Evolutionary conservation across 2,329 filamentous ascomycete genomes (phyloP).

Genomic region (Pseudogymnoascus sp.): DNA sequence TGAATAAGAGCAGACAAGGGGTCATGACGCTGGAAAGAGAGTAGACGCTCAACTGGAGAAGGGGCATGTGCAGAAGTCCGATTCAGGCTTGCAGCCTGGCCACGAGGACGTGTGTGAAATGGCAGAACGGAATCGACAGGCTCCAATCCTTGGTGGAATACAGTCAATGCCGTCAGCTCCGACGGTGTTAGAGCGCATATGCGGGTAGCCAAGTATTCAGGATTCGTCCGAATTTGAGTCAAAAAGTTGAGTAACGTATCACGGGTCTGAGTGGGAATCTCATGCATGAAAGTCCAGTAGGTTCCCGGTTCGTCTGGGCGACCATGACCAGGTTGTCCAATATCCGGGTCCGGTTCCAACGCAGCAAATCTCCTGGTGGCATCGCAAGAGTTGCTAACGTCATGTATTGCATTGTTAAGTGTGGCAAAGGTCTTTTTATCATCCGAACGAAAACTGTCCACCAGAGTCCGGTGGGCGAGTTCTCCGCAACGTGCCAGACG

Average conservation of each 20-base stretch:
- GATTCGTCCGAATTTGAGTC: conserved; percentile 74
- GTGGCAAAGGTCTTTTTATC: conserved; percentile 71
- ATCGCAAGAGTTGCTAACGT: conserved; percentile 71
- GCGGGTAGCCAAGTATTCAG: conserved; percentile 78
- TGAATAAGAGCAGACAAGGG: conserved; percentile 78
- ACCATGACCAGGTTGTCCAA: conserved; percentile 29
- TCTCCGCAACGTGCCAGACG: conserved; percentile 69
- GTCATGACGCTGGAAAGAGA: conserved; percentile 85
- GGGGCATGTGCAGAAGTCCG: conserved; percentile 40
- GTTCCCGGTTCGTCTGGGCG: conserved; percentile 36
- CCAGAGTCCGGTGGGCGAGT: conserved; percentile 66
- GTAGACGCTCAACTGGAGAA: conserved; percentile 70
- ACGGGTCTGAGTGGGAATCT: conserved; percentile 68
- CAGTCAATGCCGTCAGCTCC: conserved; percentile 71
- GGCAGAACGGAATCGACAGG: conserved; percentile 77
- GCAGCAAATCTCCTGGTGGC: conserved; percentile 64
- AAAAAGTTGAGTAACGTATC: conserved; percentile 74
- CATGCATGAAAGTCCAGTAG: conserved; percentile 55
- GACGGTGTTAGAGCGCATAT: conserved; percentile 67
- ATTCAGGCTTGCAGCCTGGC: conserved; percentile 39
- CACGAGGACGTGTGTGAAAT: conserved; percentile 48
- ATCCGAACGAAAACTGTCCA: conserved; percentile 70
- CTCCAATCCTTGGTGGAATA: conserved; percentile 71
- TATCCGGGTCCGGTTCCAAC: conserved; percentile 65
- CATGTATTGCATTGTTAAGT: conserved; percentile 70